Evolutionary conservation across 768 basidiomycete species (phyloP).

Genomic region (Rickenella mellea): DNA sequence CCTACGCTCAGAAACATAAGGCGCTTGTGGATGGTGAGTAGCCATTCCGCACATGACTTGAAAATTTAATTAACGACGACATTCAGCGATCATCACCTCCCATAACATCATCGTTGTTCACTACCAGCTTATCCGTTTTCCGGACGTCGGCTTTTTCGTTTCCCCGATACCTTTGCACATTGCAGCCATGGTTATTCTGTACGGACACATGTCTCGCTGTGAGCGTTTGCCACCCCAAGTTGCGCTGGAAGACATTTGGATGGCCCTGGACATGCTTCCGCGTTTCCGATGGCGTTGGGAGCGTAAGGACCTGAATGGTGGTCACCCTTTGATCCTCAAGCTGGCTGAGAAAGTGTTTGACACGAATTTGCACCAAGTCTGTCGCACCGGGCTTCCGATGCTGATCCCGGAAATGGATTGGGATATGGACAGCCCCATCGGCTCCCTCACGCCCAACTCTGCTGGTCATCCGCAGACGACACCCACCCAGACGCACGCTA

Average conservation of each 20-base stretch:
- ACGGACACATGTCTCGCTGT: constrained; percentile 76
- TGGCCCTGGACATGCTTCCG: constrained; percentile 82
- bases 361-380: constrained; percentile 57
- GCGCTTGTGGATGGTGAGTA: constrained; percentile 70
- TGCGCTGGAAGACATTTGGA: constrained; percentile 76
- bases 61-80: background rate
- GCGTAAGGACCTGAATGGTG: constrained; percentile 69
- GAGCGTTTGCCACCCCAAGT: constrained; percentile 53
- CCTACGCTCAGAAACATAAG: constrained; percentile 52
- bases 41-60: background rate
- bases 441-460: constrained; percentile 3
- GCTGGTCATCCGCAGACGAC: constrained; percentile 12
- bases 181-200: constrained; percentile 85
- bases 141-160: constrained; percentile 81
- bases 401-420: constrained; percentile 43
- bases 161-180: constrained; percentile 86
- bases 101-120: constrained; percentile 85
- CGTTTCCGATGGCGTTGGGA: constrained; percentile 91
- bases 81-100: constrained; percentile 68
- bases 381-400: constrained; percentile 31
- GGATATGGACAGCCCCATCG: constrained; percentile 28
- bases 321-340: constrained; percentile 76
- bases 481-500: constrained; percentile 24
- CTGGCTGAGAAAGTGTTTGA: constrained; percentile 76
- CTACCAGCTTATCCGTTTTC: constrained; percentile 74